Percentiles rank a stretch among this genome's conserved stretches.
These are phyloP conservation scores for Caryopteris hybrid DNA, from an alignment of 305 asterid genomes.

Conservation along the genomic window DNA sequence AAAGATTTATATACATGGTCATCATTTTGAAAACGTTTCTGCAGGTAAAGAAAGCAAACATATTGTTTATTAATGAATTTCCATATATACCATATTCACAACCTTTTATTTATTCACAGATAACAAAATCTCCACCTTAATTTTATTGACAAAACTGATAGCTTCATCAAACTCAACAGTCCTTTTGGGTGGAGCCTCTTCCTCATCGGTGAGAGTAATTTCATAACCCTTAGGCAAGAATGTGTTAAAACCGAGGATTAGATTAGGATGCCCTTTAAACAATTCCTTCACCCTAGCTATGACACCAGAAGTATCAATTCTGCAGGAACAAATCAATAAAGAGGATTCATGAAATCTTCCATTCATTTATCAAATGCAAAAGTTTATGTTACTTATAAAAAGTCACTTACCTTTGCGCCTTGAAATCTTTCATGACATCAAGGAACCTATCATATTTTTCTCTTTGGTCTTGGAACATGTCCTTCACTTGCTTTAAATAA, in stretches of 20 bases:
- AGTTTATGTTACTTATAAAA: conserved; percentile 9
- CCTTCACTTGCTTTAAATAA: conserved; percentile 95
- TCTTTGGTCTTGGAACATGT: conserved; percentile 93
- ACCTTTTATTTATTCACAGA: background rate
- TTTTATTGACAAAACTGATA: conserved; percentile 87
- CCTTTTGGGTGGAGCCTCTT: conserved; percentile 85
- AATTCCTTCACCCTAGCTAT: conserved; percentile 89
- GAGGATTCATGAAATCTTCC: conserved; percentile 5
- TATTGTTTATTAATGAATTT: background rate
- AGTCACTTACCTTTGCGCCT: conserved; percentile 83
- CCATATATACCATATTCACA: conserved; percentile 10
- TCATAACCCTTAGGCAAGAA: conserved; percentile 98
- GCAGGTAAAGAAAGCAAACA: conserved; percentile 30
- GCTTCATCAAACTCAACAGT: conserved; percentile 98
- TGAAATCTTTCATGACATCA: conserved; percentile 97
- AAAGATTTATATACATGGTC: conserved; percentile 93
- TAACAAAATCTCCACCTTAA: conserved; percentile 55
- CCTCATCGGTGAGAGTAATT: conserved; percentile 83
- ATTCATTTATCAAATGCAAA: conserved; percentile 9
- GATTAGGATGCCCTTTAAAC: conserved; percentile 87
- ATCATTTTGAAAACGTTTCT: conserved; percentile 89
- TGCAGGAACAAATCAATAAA: conserved; percentile 33
- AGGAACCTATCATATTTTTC: conserved; percentile 95
- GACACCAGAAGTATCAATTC: conserved; percentile 92
- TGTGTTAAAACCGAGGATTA: conserved; percentile 95